Conservation (phyloP, 768 basidiomycete genomes). For the Pleurotus sapidus region DNA sequence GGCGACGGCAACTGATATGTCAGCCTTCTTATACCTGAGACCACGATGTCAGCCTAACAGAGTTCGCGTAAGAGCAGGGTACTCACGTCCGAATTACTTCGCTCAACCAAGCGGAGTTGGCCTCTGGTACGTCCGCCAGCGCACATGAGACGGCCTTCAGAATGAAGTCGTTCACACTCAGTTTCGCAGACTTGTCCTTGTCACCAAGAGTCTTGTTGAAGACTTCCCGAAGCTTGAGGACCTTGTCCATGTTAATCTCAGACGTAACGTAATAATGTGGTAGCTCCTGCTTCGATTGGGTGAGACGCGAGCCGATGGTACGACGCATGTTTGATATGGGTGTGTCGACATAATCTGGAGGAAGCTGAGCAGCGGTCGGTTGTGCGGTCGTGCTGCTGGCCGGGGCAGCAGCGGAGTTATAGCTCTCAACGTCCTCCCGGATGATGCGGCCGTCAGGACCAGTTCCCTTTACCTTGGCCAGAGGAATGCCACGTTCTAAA, state of each 20-base stretch:
- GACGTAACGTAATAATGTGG: slow-evolving; percentile 97
- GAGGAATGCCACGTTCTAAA: slow-evolving; percentile 87
- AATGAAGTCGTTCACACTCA: slow-evolving; percentile 98
- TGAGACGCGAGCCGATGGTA: slow-evolving; percentile 85
- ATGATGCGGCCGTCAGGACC: slow-evolving; percentile 94
- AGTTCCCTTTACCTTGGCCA: slow-evolving; percentile 86
- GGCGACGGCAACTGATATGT: slow-evolving; percentile 96
- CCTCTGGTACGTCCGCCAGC: slow-evolving; percentile 92
- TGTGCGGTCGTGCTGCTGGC: slow-evolving; percentile 38
- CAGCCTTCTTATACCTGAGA: slow-evolving; percentile 88
- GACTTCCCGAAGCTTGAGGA: slow-evolving; percentile 88
- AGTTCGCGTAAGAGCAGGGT: slow-evolving; percentile 2
- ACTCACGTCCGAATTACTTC: slow-evolving; percentile 92
- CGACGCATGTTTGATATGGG: slow-evolving; percentile 95
- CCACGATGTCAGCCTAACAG: neutral
- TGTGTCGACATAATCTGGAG: slow-evolving; percentile 80
- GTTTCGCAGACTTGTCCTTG: slow-evolving; percentile 88
- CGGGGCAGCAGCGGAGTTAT: slow-evolving; percentile 54
- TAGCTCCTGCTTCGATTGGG: slow-evolving; percentile 90
- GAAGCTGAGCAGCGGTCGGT: slow-evolving; percentile 41
- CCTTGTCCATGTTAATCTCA: slow-evolving; percentile 95
- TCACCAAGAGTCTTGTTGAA: slow-evolving; percentile 89
- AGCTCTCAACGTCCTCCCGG: slow-evolving; percentile 92
- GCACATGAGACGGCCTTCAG: slow-evolving; percentile 93
- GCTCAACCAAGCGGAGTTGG: slow-evolving; percentile 96